Evolutionary conservation across 192 early-diverging fungal genomes (phyloP).

Genomic region (Funneliformis geosporum): DNA sequence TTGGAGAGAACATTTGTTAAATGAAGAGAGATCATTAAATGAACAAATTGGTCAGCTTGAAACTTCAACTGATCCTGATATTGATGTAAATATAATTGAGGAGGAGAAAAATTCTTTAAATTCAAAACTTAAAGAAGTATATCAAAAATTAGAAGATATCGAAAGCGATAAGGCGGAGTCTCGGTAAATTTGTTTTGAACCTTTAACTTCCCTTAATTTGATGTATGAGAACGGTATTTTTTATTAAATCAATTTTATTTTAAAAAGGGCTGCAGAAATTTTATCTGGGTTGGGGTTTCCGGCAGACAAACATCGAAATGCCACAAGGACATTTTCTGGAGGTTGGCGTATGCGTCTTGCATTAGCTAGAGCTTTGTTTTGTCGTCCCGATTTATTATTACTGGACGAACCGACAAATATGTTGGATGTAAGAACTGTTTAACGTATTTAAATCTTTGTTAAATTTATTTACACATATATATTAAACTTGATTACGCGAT

Average conservation of each 20-base stretch:
- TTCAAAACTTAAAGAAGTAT: conserved; percentile 75
- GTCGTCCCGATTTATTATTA: conserved; percentile 86
- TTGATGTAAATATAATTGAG: conserved; percentile 52
- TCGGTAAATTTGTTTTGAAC: conserved; percentile 47
- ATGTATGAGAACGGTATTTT: not conserved
- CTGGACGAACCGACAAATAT: conserved; percentile 94
- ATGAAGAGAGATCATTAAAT: conserved; percentile 75
- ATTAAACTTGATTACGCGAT: not conserved
- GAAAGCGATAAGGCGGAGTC: conserved; percentile 97
- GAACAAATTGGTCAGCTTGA: conserved; percentile 55
- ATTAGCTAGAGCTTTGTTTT: conserved; percentile 95
- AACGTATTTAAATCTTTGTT: not conserved
- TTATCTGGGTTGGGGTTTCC: conserved; percentile 96
- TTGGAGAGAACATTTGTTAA: conserved; percentile 87
- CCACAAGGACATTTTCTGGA: conserved; percentile 95
- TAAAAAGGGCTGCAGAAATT: conserved; percentile 85
- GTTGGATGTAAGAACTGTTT: conserved; percentile 58
- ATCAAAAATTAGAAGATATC: conserved; percentile 87
- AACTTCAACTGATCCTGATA: conserved; percentile 51
- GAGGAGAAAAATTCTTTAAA: conserved; percentile 51
- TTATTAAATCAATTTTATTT: not conserved
- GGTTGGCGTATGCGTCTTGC: conserved; percentile 99
- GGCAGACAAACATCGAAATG: conserved; percentile 70
- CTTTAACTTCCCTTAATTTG: not conserved
- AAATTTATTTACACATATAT: not conserved